phyloP scores from a whole-genome alignment of 108 stramenopile species.

The Aurantiochytrium sp. region DNA sequence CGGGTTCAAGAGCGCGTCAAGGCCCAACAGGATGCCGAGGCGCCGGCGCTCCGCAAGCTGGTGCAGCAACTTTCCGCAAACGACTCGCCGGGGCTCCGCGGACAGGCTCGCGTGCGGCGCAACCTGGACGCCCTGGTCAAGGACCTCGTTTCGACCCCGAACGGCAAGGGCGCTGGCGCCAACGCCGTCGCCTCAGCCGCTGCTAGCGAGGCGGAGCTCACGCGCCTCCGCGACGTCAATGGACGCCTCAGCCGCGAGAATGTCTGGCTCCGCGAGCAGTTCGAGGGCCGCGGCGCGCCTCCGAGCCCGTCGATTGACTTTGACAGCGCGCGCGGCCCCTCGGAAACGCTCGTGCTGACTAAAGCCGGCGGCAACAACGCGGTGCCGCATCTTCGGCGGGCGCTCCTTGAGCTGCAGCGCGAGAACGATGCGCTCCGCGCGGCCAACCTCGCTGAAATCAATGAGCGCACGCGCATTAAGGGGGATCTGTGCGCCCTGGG shows the following conservation, averaged over 20 bases:
- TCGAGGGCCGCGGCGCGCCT: neutral
- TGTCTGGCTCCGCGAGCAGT: neutral
- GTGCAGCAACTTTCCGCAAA: neutral
- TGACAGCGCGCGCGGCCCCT: neutral
- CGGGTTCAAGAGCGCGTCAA: neutral
- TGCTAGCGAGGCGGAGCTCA: neutral
- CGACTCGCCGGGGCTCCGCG: neutral
- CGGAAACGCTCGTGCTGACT: neutral
- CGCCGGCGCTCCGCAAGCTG: neutral
- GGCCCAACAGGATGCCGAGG: neutral
- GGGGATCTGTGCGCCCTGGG: neutral
- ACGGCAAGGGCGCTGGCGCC: neutral
- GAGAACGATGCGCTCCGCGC: neutral
- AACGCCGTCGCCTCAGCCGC: neutral
- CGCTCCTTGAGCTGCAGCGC: neutral
- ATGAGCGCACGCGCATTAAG: neutral
- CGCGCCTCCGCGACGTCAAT: neutral
- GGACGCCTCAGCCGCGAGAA: neutral
- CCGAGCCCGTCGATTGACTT: neutral
- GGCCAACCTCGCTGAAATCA: neutral
- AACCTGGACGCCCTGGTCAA: neutral
- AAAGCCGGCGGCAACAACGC: neutral
- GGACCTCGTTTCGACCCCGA: neutral
- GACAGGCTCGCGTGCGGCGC: neutral
- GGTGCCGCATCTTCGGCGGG: neutral